Conservation (phyloP, 805 yeast genomes). For the Maudiozyma saulgeensis region DNA sequence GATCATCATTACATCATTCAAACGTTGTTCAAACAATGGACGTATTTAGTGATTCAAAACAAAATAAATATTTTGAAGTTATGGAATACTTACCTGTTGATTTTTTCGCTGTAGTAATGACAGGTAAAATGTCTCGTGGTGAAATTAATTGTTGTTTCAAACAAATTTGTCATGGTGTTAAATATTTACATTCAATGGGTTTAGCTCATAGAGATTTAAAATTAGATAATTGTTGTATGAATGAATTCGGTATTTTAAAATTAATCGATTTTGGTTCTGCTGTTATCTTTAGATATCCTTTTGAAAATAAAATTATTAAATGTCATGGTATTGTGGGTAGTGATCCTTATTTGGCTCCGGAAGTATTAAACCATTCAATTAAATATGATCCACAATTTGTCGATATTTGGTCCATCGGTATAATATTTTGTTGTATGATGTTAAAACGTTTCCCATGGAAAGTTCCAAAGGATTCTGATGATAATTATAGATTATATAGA, state of each 20-base stretch:
- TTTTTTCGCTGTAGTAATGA: constrained; percentile 79
- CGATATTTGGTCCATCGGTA: constrained; percentile 79
- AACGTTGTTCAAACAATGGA: constrained; percentile 72
- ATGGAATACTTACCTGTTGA: constrained; percentile 84
- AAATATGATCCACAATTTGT: constrained; percentile 67
- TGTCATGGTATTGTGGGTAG: constrained; percentile 76
- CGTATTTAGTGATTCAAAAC: constrained; percentile 44
- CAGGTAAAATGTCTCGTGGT: constrained; percentile 68
- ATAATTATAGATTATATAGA: constrained; percentile 55
- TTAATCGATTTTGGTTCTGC: constrained; percentile 80
- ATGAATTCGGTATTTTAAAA: constrained; percentile 61
- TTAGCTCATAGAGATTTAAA: constrained; percentile 77
- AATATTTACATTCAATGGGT: constrained; percentile 66
- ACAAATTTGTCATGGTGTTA: constrained; percentile 63
- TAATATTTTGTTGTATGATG: constrained; percentile 79
- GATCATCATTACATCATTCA: constrained; percentile 71
- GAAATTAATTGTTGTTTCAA: constrained; percentile 75
- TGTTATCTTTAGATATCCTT: constrained; percentile 70
- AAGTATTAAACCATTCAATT: constrained; percentile 41
- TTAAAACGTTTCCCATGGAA: constrained; percentile 82
- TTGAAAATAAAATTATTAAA: constrained; percentile 44
- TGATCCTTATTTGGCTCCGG: constrained; percentile 83
- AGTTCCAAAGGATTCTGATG: constrained; percentile 59
- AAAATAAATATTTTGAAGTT: constrained; percentile 62
- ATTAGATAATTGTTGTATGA: constrained; percentile 74